phyloP scores from a whole-genome alignment of 2,329 filamentous ascomycete species.

The Colletotrichum eleusines region DNA sequence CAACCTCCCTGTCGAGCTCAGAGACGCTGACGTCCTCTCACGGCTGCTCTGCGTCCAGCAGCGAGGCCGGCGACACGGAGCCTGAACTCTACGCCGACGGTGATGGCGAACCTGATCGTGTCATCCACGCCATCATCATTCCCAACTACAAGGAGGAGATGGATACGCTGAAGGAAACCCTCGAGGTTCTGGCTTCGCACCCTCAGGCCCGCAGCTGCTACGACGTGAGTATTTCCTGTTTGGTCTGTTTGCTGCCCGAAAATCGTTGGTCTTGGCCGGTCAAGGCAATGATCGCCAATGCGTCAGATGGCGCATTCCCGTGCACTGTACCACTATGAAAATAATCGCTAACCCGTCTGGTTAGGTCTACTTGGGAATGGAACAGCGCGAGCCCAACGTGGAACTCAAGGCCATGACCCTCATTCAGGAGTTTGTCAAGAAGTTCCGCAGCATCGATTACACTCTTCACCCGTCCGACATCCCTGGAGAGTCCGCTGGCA shows the following conservation, averaged over 20 bases:
- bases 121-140: slow-evolving; percentile 76
- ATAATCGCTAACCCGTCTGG: slow-evolving; percentile 25
- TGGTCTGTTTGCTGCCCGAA: background rate
- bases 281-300: background rate
- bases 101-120: slow-evolving; percentile 56
- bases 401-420: slow-evolving; percentile 72
- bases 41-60: slow-evolving; percentile 60
- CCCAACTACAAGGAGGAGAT: slow-evolving; percentile 82
- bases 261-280: background rate
- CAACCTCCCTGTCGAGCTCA: slow-evolving; percentile 67
- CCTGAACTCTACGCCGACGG: slow-evolving; percentile 60
- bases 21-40: slow-evolving; percentile 65
- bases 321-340: background rate
- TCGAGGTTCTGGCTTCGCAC: slow-evolving; percentile 77
- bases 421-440: slow-evolving; percentile 72
- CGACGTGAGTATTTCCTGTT: slow-evolving; percentile 67
- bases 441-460: slow-evolving; percentile 75
- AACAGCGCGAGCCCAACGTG: slow-evolving; percentile 72
- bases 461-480: slow-evolving; percentile 76
- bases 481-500: slow-evolving; percentile 76
- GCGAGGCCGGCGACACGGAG: slow-evolving; percentile 65
- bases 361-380: slow-evolving; percentile 80
- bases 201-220: slow-evolving; percentile 72
- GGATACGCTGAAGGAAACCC: slow-evolving; percentile 75
- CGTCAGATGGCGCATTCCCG: background rate